These are phyloP conservation scores for Penicillium nordicum DNA, from an alignment of 2,329 filamentous ascomycete genomes.

Conservation along the genomic window DNA sequence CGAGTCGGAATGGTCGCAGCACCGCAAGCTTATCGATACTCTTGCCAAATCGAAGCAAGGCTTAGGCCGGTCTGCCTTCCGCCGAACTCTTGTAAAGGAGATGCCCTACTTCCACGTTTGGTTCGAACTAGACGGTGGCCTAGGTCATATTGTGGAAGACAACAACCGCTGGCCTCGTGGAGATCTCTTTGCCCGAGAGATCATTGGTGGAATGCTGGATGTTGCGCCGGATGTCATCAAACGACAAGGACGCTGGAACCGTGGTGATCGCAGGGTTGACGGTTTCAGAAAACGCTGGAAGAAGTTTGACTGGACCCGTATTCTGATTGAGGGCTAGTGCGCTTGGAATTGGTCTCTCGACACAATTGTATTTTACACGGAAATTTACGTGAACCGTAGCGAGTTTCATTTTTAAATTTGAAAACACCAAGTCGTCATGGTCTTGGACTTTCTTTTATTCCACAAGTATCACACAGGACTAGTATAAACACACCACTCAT, in stretches of 20 bases:
- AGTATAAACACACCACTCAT: background rate
- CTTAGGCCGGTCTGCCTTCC: conserved; percentile 76
- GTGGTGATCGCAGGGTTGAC: conserved; percentile 65
- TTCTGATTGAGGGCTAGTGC: conserved; percentile 51
- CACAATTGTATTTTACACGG: background rate
- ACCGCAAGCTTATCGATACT: conserved; percentile 92
- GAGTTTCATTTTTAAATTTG: background rate
- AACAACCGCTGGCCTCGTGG: conserved; percentile 79
- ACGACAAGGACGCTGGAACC: conserved; percentile 81
- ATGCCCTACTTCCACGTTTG: conserved; percentile 99
- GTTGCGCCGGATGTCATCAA: conserved; percentile 77
- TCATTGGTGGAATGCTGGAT: conserved; percentile 89
- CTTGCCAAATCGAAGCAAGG: conserved; percentile 56
- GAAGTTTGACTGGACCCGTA: conserved; percentile 85
- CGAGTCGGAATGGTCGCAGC: conserved; percentile 94
- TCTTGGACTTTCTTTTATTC: background rate
- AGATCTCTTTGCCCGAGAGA: conserved; percentile 87
- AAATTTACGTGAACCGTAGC: background rate
- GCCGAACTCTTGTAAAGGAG: conserved; percentile 80
- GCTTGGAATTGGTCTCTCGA: background rate
- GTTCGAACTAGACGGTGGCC: conserved; percentile 87
- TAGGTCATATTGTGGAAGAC: conserved; percentile 92
- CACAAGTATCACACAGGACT: background rate
- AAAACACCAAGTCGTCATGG: background rate
- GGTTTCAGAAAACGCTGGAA: conserved; percentile 81